phyloP scores from a whole-genome alignment of 2,329 filamentous ascomycete species.

The Venturiaceae sp. region DNA sequence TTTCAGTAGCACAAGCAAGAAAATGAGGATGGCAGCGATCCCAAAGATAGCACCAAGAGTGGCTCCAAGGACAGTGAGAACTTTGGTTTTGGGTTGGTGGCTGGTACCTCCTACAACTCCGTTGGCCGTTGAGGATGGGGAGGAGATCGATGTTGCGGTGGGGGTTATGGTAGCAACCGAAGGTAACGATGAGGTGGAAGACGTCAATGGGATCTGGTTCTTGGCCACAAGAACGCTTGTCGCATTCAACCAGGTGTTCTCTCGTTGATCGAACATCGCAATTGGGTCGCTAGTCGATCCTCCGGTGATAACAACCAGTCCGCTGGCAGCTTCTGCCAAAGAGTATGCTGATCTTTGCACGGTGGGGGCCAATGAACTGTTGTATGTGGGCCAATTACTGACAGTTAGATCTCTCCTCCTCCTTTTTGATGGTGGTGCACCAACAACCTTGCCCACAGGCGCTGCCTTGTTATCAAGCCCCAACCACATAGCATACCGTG shows the following conservation, averaged over 20 bases:
- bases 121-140: conserved; percentile 25
- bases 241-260: conserved; percentile 72
- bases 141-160: conserved; percentile 21
- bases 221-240: conserved; percentile 48
- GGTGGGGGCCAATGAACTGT: conserved; percentile 60
- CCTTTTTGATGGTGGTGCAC: not conserved
- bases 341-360: conserved; percentile 58
- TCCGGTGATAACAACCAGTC: conserved; percentile 68
- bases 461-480: conserved; percentile 41
- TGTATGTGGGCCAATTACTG: conserved; percentile 67
- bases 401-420: conserved; percentile 45
- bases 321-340: conserved; percentile 56
- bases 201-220: conserved; percentile 22
- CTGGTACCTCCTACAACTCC: conserved; percentile 22
- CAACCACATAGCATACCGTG: conserved; percentile 57
- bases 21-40: conserved; percentile 57
- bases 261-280: conserved; percentile 64
- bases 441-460: conserved; percentile 36
- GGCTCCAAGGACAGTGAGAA: conserved; percentile 61
- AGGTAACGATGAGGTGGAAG: conserved; percentile 17
- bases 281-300: conserved; percentile 59
- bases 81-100: conserved; percentile 34
- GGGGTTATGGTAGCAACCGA: conserved; percentile 15
- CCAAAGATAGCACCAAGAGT: conserved; percentile 75
- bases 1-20: conserved; percentile 60